These are phyloP conservation scores for Penicillium sp. DNA, from an alignment of 2,329 filamentous ascomycete species.

Conservation along the genomic window DNA sequence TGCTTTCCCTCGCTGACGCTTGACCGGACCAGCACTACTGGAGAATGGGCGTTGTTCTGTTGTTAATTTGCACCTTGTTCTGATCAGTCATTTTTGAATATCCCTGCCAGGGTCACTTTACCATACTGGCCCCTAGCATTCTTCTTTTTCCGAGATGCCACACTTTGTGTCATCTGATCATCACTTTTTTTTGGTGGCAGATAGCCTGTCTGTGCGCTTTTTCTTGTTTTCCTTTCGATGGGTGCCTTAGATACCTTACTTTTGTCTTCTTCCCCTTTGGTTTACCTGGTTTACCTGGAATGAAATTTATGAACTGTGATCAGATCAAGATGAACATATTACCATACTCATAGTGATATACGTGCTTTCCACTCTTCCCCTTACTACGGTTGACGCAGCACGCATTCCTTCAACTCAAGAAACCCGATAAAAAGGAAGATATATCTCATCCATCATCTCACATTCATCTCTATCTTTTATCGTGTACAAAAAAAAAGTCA, in stretches of 20 bases:
- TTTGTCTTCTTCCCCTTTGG: slow-evolving; percentile 17
- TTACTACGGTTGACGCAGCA: not conserved
- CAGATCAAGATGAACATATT: not conserved
- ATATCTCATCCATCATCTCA: not conserved
- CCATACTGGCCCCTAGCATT: slow-evolving; percentile 22
- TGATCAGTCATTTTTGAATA: slow-evolving; percentile 11
- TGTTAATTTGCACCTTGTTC: slow-evolving; percentile 20
- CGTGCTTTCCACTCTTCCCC: not conserved
- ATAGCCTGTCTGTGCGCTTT: not conserved
- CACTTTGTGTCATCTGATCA: slow-evolving; percentile 15
- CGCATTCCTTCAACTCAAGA: too few relatives aligned
- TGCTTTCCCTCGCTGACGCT: not conserved
- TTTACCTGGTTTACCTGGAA: slow-evolving; percentile 23
- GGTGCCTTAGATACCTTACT: slow-evolving; percentile 33
- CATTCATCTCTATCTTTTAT: slow-evolving; percentile 3
- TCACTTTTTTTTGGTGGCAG: slow-evolving; percentile 8
- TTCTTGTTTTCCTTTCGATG: slow-evolving; percentile 15
- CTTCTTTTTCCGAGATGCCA: slow-evolving; percentile 4
- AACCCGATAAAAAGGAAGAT: not conserved
- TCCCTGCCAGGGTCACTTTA: not conserved
- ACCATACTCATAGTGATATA: not conserved
- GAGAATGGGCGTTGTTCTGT: slow-evolving; percentile 32
- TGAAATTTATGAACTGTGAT: slow-evolving; percentile 31
- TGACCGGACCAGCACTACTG: slow-evolving; percentile 27
- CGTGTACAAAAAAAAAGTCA: slow-evolving; percentile 3